Evolutionary conservation across 495 filamentous ascomycete genomes (phyloP).

Genomic region (Daldinia childiae): DNA sequence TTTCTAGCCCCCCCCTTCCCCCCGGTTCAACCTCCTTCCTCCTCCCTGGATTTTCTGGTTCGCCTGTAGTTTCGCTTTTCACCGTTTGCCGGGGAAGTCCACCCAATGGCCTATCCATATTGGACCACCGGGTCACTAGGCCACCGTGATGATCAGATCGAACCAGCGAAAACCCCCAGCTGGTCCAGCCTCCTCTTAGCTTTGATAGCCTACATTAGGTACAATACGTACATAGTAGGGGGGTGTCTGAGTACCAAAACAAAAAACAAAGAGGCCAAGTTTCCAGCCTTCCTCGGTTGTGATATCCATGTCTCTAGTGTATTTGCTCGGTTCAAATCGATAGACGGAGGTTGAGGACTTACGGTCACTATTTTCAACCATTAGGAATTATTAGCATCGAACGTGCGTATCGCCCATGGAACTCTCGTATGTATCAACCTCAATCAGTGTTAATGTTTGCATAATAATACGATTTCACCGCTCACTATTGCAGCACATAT

Average conservation of each 20-base stretch:
- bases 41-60: conserved; percentile 9
- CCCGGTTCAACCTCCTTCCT: not conserved
- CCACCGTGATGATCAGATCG: conserved; percentile 34
- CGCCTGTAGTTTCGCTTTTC: conserved; percentile 23
- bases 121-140: conserved; percentile 6
- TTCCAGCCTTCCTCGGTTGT: conserved; percentile 12
- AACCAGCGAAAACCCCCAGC: conserved; percentile 6
- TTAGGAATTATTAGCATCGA: conserved; percentile 12
- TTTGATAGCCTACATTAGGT: not conserved
- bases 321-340: conserved; percentile 17
- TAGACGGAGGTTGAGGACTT: conserved; percentile 1
- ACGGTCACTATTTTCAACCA: conserved; percentile 16
- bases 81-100: conserved; percentile 32
- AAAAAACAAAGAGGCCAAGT: conserved; percentile 22
- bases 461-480: conserved; percentile 19
- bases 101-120: conserved; percentile 20
- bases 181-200: conserved; percentile 30
- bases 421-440: conserved; percentile 30
- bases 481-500: conserved; percentile 22
- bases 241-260: too few relatives aligned
- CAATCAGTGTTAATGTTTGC: conserved; percentile 26
- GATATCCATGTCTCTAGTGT: conserved; percentile 11
- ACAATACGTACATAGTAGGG: too few relatives aligned
- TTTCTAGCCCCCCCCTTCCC: conserved; percentile 1
- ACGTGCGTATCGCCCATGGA: conserved; percentile 12